Percentiles rank a stretch among this genome's conserved stretches.
phyloP scores from a whole-genome alignment of 164 flowering plant species.

The Vitis amurensis region DNA sequence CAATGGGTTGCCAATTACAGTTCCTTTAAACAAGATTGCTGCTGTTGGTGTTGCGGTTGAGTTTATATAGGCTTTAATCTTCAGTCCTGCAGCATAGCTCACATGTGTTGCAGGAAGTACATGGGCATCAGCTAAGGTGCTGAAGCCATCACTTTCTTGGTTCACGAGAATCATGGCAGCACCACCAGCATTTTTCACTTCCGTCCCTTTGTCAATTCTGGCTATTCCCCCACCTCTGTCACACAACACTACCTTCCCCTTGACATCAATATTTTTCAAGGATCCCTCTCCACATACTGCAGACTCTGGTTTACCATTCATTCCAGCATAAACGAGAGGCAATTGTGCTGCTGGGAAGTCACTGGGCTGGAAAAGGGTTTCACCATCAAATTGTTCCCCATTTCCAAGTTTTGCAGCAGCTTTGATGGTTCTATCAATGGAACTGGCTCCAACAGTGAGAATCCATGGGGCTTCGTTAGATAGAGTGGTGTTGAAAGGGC shows the following conservation, averaged over 20 bases:
- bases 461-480: conserved; percentile 65
- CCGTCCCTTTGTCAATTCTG: conserved; percentile 22
- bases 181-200: conserved; percentile 42
- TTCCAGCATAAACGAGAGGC: conserved; percentile 45
- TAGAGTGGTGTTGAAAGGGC: conserved; percentile 34
- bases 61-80: conserved; percentile 35
- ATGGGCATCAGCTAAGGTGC: conserved; percentile 26
- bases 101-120: conserved; percentile 48
- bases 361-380: conserved; percentile 40
- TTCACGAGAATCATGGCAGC: conserved; percentile 48
- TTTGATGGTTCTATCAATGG: conserved; percentile 36
- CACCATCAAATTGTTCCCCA: conserved; percentile 34
- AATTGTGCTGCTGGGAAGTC: conserved; percentile 17
- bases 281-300: conserved; percentile 26
- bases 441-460: conserved; percentile 66
- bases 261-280: conserved; percentile 21
- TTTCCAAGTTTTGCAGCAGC: conserved; percentile 42
- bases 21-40: conserved; percentile 39
- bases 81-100: conserved; percentile 25
- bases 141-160: conserved; percentile 23
- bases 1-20: conserved; percentile 22
- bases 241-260: conserved; percentile 46
- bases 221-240: conserved; percentile 20
- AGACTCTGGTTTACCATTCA: conserved; percentile 9
- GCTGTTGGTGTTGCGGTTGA: conserved; percentile 35